A percentile compares a stretch with the other conserved stretches of the same genome.
Conservation (phyloP, 768 basidiomycete species). For the Lactifluus volemus region DNA sequence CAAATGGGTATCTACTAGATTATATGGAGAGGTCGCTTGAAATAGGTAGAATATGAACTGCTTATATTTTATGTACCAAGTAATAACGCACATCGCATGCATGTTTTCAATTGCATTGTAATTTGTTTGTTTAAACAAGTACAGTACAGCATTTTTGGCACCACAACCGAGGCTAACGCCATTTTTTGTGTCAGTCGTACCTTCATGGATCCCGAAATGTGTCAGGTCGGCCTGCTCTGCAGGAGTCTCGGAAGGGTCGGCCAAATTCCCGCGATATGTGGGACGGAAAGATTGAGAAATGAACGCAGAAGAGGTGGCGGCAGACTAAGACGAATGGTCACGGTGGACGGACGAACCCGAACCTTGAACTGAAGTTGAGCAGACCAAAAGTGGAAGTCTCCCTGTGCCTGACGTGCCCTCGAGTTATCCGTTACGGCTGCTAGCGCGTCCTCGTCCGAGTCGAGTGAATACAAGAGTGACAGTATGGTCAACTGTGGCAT, state of each 20-base stretch:
- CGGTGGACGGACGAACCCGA: constrained; percentile 33
- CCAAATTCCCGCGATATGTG: constrained; percentile 24
- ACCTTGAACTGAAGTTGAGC: constrained; percentile 29
- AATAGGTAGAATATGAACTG: not conserved
- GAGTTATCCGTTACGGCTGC: constrained; percentile 39
- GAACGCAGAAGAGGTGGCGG: not conserved
- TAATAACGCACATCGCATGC: not conserved
- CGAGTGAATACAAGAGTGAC: constrained; percentile 41
- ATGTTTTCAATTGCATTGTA: not conserved
- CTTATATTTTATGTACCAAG: not conserved
- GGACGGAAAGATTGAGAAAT: not conserved
- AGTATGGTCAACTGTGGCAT: no score
- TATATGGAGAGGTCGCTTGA: constrained; percentile 20
- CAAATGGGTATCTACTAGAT: constrained; percentile 16
- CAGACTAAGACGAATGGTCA: not conserved
- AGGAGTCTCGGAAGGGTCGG: constrained; percentile 36
- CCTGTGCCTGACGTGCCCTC: constrained; percentile 34
- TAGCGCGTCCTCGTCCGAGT: constrained; percentile 31
- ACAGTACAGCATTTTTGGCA: constrained; percentile 14
- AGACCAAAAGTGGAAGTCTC: constrained; percentile 55
- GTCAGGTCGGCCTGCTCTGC: constrained; percentile 47
- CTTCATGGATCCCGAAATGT: constrained; percentile 52
- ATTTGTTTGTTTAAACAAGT: not conserved
- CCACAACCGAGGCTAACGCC: constrained; percentile 29
- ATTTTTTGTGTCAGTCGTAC: constrained; percentile 29